Conservation (phyloP, 345 rosid genomes). For the Psidium friedrichsthalianum region DNA sequence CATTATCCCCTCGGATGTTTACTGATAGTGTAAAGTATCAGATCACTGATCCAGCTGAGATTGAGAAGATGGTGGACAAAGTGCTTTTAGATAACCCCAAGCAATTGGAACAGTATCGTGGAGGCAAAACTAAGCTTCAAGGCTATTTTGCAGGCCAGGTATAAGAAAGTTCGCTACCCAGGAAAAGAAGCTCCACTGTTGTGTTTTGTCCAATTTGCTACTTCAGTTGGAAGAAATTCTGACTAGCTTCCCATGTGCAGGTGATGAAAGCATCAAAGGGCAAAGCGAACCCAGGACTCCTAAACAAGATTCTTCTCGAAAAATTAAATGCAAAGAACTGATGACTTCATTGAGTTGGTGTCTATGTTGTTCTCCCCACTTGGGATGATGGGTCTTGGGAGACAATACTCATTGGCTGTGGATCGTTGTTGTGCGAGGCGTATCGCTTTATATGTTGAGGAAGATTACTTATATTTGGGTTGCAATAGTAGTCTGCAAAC, state of each 20-base stretch:
- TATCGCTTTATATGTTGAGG: not conserved
- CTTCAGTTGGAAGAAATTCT: not conserved
- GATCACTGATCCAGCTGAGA: constrained; percentile 74
- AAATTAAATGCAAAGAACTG: constrained; percentile 51
- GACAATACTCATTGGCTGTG: not conserved
- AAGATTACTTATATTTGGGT: not conserved
- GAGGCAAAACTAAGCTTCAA: constrained; percentile 78
- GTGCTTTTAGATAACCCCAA: constrained; percentile 66
- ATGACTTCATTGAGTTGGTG: constrained; percentile 1
- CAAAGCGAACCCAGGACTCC: constrained; percentile 77
- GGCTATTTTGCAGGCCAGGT: constrained; percentile 96
- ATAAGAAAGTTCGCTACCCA: not conserved
- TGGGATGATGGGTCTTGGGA: not conserved
- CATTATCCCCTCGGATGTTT: not conserved
- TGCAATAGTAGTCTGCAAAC: not conserved
- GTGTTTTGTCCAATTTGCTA: not conserved
- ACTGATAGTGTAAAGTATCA: constrained; percentile 9
- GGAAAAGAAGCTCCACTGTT: not conserved
- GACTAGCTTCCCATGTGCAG: constrained; percentile 21
- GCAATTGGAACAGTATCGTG: constrained; percentile 80
- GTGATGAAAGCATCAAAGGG: constrained; percentile 89
- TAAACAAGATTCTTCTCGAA: constrained; percentile 73
- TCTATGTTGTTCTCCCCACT: not conserved
- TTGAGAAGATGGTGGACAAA: constrained; percentile 68
- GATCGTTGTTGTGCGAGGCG: not conserved